Conservation (phyloP, 1,284 basidiomycete species). For the Papiliotrema terrestris region DNA sequence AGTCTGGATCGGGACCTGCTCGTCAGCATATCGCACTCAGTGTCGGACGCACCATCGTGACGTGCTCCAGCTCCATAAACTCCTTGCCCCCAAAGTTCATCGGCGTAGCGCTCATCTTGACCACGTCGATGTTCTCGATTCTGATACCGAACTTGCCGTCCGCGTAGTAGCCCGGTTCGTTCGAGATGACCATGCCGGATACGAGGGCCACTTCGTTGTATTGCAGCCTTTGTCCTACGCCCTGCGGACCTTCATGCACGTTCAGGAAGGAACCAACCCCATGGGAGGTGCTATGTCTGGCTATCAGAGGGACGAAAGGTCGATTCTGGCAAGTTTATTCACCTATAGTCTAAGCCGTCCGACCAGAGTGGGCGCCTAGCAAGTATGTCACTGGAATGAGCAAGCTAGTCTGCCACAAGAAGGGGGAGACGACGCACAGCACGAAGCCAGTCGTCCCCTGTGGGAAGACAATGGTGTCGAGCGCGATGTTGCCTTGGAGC, state of each 20-base stretch:
- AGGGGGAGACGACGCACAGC: slow-evolving; percentile 21
- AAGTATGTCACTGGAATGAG: slow-evolving; percentile 65
- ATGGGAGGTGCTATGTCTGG: slow-evolving; percentile 87
- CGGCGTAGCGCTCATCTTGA: slow-evolving; percentile 65
- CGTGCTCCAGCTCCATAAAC: slow-evolving; percentile 75
- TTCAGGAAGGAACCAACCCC: slow-evolving; percentile 90
- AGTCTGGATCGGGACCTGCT: slow-evolving; percentile 80
- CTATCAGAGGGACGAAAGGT: background rate
- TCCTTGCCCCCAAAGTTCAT: slow-evolving; percentile 83
- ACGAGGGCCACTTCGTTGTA: slow-evolving; percentile 63
- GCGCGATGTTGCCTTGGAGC: slow-evolving; percentile 83
- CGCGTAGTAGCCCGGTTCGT: slow-evolving; percentile 91
- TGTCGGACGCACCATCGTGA: slow-evolving; percentile 65
- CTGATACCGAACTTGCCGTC: slow-evolving; percentile 91
- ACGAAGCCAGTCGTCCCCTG: slow-evolving; percentile 59
- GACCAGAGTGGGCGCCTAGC: slow-evolving; percentile 83
- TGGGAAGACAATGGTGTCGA: slow-evolving; percentile 81
- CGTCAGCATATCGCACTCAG: background rate
- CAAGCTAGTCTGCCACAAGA: background rate
- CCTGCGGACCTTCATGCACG: slow-evolving; percentile 91
- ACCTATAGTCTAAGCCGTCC: slow-evolving; percentile 70
- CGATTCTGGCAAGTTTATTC: slow-evolving; percentile 9
- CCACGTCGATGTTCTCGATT: slow-evolving; percentile 83
- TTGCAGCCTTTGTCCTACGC: slow-evolving; percentile 71
- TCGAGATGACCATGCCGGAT: slow-evolving; percentile 83